Percentiles rank a stretch among this genome's conserved stretches.
Conservation (phyloP, 306 rosid genomes). For the Cicer judaicum region DNA sequence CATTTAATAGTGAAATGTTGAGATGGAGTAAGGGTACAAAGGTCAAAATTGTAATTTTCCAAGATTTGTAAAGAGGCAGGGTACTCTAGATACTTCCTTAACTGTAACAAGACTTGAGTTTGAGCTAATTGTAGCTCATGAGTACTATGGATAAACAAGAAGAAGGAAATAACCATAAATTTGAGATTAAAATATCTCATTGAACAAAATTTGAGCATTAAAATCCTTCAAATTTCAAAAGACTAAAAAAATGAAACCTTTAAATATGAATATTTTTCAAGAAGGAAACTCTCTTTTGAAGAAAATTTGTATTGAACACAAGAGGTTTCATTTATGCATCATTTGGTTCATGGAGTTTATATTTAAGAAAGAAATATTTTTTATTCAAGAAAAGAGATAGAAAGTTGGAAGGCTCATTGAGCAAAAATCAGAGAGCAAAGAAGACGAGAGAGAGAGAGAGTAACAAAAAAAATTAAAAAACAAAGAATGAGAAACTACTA, state of each 20-base stretch:
- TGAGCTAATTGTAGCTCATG: constrained; percentile 67
- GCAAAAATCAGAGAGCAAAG: no score
- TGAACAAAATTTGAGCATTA: constrained; percentile 37
- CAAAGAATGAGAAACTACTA: no score
- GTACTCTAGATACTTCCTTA: constrained; percentile 74
- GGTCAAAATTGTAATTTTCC: constrained; percentile 58
- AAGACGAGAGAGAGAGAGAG: no score
- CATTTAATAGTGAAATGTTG: constrained; percentile 61
- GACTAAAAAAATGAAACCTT: not conserved
- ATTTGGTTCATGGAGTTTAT: not conserved
- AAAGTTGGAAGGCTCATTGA: not conserved
- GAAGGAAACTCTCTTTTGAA: not conserved
- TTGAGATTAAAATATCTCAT: constrained; percentile 58
- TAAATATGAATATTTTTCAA: not conserved
- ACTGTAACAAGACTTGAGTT: constrained; percentile 61
- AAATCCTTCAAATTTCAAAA: constrained; percentile 1
- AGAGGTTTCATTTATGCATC: constrained; percentile 27
- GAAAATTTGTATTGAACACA: not conserved
- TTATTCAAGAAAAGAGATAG: constrained; percentile 26
- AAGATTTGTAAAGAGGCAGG: constrained; percentile 63
- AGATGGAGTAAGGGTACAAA: constrained; percentile 64
- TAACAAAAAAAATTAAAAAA: no score
- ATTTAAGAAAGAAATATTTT: no score
- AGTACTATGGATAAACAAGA: constrained; percentile 51
- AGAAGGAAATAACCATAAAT: constrained; percentile 54